phyloP scores from a whole-genome alignment of 1,284 basidiomycete species.

The Apiotrichum montevideense region DNA sequence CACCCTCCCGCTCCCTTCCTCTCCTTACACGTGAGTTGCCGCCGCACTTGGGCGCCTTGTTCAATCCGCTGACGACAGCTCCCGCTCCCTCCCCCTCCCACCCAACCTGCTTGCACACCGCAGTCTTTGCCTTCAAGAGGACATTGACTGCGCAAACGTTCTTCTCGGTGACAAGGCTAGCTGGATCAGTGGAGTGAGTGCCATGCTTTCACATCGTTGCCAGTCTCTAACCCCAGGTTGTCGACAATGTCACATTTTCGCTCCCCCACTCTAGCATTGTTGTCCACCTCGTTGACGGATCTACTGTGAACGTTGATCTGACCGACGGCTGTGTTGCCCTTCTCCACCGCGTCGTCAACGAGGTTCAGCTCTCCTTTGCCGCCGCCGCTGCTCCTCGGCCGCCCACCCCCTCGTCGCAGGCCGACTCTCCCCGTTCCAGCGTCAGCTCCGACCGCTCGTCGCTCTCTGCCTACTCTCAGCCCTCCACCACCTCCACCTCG shows the following conservation, averaged over 20 bases:
- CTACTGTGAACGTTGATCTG: constrained; percentile 32
- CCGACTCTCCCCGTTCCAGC: constrained; percentile 16
- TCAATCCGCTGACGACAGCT: constrained; percentile 7
- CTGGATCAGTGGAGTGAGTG: constrained; percentile 44
- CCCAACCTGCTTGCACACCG: constrained; percentile 44
- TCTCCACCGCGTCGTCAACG: constrained; percentile 38
- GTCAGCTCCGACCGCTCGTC: constrained; percentile 11
- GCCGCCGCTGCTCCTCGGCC: constrained; percentile 22
- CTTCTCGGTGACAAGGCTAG: constrained; percentile 46
- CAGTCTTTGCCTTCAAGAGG: constrained; percentile 41
- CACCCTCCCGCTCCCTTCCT: constrained; percentile 56
- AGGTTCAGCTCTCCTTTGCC: constrained; percentile 45
- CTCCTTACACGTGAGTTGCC: constrained; percentile 49
- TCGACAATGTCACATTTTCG: constrained; percentile 47
- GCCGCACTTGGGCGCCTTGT: neutral
- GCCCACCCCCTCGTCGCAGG: constrained; percentile 21
- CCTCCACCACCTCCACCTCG: constrained; percentile 7
- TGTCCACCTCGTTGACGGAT: constrained; percentile 43
- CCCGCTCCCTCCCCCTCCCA: constrained; percentile 42
- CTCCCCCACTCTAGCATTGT: constrained; percentile 30
- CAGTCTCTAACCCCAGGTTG: constrained; percentile 20
- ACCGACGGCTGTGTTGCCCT: constrained; percentile 21
- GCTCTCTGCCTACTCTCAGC: neutral
- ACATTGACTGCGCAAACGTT: constrained; percentile 44
- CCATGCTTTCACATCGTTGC: no score